Base-by-base conservation (phyloP, 1,284 basidiomycete species). In the Phenoliferia sp. region DNA sequence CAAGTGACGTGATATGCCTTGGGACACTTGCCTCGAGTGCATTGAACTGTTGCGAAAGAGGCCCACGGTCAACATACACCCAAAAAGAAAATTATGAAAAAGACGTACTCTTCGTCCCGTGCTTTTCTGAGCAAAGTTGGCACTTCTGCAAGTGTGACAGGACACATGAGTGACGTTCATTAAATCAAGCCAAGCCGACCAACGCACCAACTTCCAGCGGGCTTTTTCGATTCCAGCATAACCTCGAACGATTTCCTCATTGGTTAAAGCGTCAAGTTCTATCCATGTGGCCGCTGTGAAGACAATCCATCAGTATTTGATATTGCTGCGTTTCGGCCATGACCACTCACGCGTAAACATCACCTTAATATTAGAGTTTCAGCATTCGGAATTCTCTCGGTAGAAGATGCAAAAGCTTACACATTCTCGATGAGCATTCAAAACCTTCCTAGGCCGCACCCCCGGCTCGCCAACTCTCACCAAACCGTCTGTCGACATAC, bases 1-100 rank as follows among this genome's bases (percentile, higher is more conserved):
- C 95, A 99, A 2, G 88, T 90, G 33, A 96, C 88, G 77, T 99
- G 95, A 80, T 91, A 96, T 0, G 95, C 92, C 74, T 90, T 91
- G 1, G 90, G 84, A 77, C 95, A 78, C 66, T 76, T 77, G 36
- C 69, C 70, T 57, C 72, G 74, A 5, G 75, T 77, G 62, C 77
- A 77, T 74, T 77, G 76, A 16, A 77, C 75, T 72, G 63, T 56
- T 17, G 28, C 35, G 4, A 29, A 50, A 31, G 64, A 39, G 36
- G 31, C 44, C 35, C 36, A 22, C 54, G 48, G 31, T 7, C 32
- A 29, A 22, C n/a, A 34, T 28, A 62, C 22, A 28, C 5, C 3
- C 48, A 29, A 54, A 28, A 3, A 26, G 12, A 3, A 26, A 15
- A n/a, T n/a, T n/a, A n/a, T n/a, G n/a, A 31, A n/a, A 32, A 39